Evolutionary conservation across 352 stramenopile species (phyloP).

Genomic region (Phytophthora hibernalis): DNA sequence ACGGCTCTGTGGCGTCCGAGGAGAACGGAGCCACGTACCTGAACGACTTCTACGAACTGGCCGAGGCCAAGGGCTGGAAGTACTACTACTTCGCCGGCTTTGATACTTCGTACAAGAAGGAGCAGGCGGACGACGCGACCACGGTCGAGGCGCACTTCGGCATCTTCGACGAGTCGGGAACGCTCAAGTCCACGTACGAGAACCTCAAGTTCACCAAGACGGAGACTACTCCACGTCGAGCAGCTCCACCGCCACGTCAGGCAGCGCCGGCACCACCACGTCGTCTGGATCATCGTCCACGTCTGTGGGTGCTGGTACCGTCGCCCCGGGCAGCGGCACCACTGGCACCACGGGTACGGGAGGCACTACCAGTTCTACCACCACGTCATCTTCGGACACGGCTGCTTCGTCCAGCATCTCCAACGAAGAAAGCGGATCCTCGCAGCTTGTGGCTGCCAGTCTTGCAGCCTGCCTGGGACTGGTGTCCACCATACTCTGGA

Average conservation of each 20-base stretch:
- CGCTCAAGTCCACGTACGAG: slow-evolving; percentile 72
- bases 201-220: slow-evolving; percentile 62
- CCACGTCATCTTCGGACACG: slow-evolving; percentile 30
- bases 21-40: slow-evolving; percentile 72
- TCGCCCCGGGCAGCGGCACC: slow-evolving; percentile 22
- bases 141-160: slow-evolving; percentile 84
- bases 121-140: slow-evolving; percentile 50
- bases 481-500: slow-evolving; percentile 47
- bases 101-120: slow-evolving; percentile 82
- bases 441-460: slow-evolving; percentile 40
- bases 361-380: slow-evolving; percentile 26
- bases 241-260: slow-evolving; percentile 28
- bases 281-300: slow-evolving; percentile 31
- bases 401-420: slow-evolving; percentile 27
- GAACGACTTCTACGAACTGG: slow-evolving; percentile 81
- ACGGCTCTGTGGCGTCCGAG: slow-evolving; percentile 63
- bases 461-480: slow-evolving; percentile 44
- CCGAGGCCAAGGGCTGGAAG: slow-evolving; percentile 72
- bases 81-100: slow-evolving; percentile 92
- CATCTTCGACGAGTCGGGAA: slow-evolving; percentile 69
- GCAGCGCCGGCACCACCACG: slow-evolving; percentile 24
- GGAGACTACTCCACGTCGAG: slow-evolving; percentile 32
- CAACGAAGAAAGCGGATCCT: slow-evolving; percentile 33
- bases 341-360: slow-evolving; percentile 25
- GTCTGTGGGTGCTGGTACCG: slow-evolving; percentile 32